These are phyloP conservation scores for Hymenoscyphus scutula DNA, from an alignment of 2,329 filamentous ascomycete genomes.

Conservation along the genomic window DNA sequence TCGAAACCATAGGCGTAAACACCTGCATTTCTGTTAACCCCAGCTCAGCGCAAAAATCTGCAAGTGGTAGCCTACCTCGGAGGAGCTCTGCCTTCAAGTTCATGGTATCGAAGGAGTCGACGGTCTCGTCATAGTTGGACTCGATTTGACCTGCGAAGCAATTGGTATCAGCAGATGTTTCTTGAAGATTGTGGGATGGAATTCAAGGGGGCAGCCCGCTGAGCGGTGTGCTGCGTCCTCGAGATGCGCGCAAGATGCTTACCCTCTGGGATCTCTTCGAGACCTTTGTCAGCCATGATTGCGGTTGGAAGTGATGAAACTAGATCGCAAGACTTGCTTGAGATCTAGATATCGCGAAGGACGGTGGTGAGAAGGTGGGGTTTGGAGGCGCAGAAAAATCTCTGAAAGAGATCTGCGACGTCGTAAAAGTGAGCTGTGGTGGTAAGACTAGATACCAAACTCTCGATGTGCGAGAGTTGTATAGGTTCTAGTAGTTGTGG, in stretches of 20 bases:
- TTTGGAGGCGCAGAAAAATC: slow-evolving; percentile 34
- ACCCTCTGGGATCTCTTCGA: slow-evolving; percentile 97
- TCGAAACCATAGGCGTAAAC: slow-evolving; percentile 99
- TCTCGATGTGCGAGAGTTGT: slow-evolving; percentile 43
- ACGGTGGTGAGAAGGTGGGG: slow-evolving; percentile 28
- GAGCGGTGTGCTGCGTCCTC: slow-evolving; percentile 27
- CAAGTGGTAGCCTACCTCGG: slow-evolving; percentile 62
- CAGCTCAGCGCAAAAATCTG: slow-evolving; percentile 12
- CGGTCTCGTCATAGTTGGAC: slow-evolving; percentile 99
- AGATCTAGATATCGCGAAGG: slow-evolving; percentile 54
- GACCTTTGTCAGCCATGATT: slow-evolving; percentile 99
- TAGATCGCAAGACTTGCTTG: slow-evolving; percentile 78
- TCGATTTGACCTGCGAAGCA: slow-evolving; percentile 82
- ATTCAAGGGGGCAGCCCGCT: not conserved
- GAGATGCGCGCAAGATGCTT: slow-evolving; percentile 42
- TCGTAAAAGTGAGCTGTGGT: slow-evolving; percentile 20
- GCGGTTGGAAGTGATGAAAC: slow-evolving; percentile 54
- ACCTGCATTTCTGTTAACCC: slow-evolving; percentile 44
- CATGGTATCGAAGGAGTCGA: slow-evolving; percentile 99
- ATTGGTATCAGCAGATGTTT: slow-evolving; percentile 27
- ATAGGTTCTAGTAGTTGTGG: slow-evolving; percentile 33
- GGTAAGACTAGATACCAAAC: slow-evolving; percentile 48
- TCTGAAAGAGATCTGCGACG: slow-evolving; percentile 34
- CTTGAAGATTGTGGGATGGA: slow-evolving; percentile 9
- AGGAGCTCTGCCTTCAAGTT: slow-evolving; percentile 95